Evolutionary conservation across 2,329 filamentous ascomycete genomes (phyloP).

Genomic region (Aspergillus pseudotamarii): DNA sequence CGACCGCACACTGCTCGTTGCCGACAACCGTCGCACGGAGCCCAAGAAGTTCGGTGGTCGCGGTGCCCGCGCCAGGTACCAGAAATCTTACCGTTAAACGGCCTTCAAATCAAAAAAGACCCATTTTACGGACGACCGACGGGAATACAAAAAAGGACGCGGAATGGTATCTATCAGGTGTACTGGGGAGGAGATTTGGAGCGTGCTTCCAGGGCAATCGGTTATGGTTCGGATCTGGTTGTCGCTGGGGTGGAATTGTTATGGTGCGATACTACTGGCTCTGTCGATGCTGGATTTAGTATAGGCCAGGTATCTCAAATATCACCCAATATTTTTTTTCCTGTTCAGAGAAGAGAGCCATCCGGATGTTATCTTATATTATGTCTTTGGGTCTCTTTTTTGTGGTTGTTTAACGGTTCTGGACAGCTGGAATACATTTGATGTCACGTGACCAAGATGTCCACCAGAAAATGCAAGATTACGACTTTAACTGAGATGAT

Average conservation of each 20-base stretch:
- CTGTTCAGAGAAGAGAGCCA: slow-evolving; percentile 12
- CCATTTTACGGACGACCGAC: background rate
- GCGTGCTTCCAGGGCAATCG: slow-evolving; percentile 14
- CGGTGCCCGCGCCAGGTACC: slow-evolving; percentile 94
- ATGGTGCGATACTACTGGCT: slow-evolving; percentile 29
- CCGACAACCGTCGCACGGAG: slow-evolving; percentile 98
- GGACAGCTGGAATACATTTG: slow-evolving; percentile 4
- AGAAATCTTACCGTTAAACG: slow-evolving; percentile 97
- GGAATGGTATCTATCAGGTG: slow-evolving; percentile 21
- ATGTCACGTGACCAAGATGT: slow-evolving; percentile 5
- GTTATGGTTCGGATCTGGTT: slow-evolving; percentile 23
- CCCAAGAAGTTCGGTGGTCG: slow-evolving; percentile 89
- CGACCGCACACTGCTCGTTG: slow-evolving; percentile 95
- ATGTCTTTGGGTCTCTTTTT: slow-evolving; percentile 1
- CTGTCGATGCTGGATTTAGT: slow-evolving; percentile 33
- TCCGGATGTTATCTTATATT: slow-evolving; percentile 6
- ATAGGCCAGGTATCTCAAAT: slow-evolving; percentile 35
- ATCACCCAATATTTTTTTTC: slow-evolving; percentile 31
- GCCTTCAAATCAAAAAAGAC: slow-evolving; percentile 13
- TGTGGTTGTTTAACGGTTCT: slow-evolving; percentile 5
- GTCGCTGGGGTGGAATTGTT: slow-evolving; percentile 25
- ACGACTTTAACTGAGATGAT: background rate
- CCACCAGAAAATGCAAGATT: slow-evolving; percentile 3
- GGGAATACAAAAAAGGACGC: slow-evolving; percentile 12
- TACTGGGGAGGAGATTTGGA: slow-evolving; percentile 19